phyloP scores from a whole-genome alignment of 176 grass and related monocot genomes.

The Avena atlantica region DNA sequence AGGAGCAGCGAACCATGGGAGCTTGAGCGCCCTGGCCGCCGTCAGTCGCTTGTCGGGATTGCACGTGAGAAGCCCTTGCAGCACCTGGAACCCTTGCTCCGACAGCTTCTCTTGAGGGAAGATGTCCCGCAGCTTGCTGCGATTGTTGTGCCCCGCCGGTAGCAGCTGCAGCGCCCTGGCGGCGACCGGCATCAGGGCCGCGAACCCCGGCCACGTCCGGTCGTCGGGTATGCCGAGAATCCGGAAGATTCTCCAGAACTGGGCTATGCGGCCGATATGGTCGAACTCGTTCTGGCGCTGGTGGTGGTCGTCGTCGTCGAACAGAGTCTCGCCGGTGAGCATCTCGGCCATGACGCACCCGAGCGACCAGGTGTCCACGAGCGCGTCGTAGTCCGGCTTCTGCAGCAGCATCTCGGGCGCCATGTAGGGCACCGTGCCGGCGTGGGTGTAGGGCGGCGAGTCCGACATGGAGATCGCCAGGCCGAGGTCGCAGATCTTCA shows the following conservation, averaged over 20 bases:
- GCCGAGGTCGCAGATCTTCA: not conserved
- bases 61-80: slow-evolving; percentile 11
- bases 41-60: slow-evolving; percentile 15
- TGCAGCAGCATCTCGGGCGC: not conserved
- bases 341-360: slow-evolving; percentile 1
- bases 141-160: not conserved
- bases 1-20: not conserved
- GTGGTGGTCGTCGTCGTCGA: not conserved
- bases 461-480: not conserved
- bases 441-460: not conserved
- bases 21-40: slow-evolving; percentile 10
- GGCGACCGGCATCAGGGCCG: too few relatives aligned
- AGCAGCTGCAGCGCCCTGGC: not conserved
- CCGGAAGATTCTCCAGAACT: not conserved
- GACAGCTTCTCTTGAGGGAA: slow-evolving; percentile 15
- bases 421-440: not conserved
- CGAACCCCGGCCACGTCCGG: not conserved
- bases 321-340: not conserved
- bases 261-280: too few relatives aligned
- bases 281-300: too few relatives aligned
- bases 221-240: not conserved
- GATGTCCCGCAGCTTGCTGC: slow-evolving; percentile 2
- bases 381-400: not conserved
- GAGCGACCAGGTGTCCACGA: not conserved
- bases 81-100: not conserved